These are phyloP conservation scores for Colletotrichum paranaense DNA, from an alignment of 2,329 filamentous ascomycete species.

Conservation along the genomic window DNA sequence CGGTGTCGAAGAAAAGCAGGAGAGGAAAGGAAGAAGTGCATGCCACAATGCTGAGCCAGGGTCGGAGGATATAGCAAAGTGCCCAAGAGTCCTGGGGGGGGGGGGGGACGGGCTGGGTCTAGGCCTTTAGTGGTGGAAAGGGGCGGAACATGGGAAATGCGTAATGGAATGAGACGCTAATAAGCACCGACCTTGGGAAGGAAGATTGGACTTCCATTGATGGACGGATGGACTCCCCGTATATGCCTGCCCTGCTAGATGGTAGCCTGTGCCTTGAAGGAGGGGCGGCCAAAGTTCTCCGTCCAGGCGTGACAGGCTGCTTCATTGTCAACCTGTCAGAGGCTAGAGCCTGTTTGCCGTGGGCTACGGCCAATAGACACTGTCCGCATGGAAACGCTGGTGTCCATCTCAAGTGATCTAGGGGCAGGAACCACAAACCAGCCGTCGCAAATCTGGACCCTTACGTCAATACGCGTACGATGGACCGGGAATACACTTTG, in stretches of 20 bases:
- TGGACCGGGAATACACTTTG: not conserved
- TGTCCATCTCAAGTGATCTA: not conserved
- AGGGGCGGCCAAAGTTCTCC: not conserved
- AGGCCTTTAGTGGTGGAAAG: not conserved
- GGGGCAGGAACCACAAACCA: slow-evolving; percentile 6
- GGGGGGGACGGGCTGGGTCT: not conserved
- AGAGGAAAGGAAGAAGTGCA: not conserved
- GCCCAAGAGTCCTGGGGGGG: not conserved
- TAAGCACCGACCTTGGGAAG: not conserved
- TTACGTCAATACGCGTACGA: slow-evolving; percentile 27
- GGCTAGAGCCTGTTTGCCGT: not conserved
- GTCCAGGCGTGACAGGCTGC: not conserved
- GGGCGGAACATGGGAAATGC: not conserved
- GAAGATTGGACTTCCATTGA: not conserved
- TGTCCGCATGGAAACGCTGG: not conserved
- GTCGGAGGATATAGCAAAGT: not conserved
- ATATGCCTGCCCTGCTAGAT: not conserved
- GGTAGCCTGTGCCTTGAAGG: not conserved
- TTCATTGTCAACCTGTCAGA: not conserved
- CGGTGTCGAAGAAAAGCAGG: not conserved
- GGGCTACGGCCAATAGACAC: not conserved
- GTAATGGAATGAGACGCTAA: not conserved
- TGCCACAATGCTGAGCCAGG: not conserved
- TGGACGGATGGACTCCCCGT: not conserved
- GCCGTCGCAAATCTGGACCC: not conserved